Conservation (phyloP, 2,329 filamentous ascomycete species). For the Didymella sp. region DNA sequence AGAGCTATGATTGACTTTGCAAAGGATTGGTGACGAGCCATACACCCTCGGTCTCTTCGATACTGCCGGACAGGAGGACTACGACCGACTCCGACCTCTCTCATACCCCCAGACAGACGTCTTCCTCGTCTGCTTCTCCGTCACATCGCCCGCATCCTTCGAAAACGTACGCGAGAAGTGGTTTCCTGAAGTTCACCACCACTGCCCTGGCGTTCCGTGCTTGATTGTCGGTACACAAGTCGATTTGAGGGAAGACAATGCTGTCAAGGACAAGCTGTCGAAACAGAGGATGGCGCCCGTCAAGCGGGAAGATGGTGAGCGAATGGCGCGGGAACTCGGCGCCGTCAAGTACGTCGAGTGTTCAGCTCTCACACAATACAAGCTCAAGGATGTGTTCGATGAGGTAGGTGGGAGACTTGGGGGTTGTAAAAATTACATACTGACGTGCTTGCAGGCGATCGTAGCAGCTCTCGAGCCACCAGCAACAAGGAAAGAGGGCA, state of each 20-base stretch:
- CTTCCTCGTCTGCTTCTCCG: slow-evolving; percentile 98
- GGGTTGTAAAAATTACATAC: not conserved
- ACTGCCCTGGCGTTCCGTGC: slow-evolving; percentile 97
- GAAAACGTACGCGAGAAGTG: slow-evolving; percentile 99
- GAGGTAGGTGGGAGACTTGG: slow-evolving; percentile 68
- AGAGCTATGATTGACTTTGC: slow-evolving; percentile 34
- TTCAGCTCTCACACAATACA: slow-evolving; percentile 96
- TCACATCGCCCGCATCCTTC: slow-evolving; percentile 96
- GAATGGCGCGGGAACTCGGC: slow-evolving; percentile 96
- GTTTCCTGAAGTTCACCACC: slow-evolving; percentile 98
- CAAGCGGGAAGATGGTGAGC: slow-evolving; percentile 88
- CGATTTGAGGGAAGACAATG: slow-evolving; percentile 88
- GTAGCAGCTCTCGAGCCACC: slow-evolving; percentile 93
- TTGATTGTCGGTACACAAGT: slow-evolving; percentile 97
- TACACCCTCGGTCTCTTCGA: slow-evolving; percentile 98
- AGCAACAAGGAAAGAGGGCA: slow-evolving; percentile 65
- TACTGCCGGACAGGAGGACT: slow-evolving; percentile 99
- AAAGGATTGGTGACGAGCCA: slow-evolving; percentile 97
- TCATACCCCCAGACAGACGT: slow-evolving; percentile 99
- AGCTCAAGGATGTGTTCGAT: slow-evolving; percentile 98
- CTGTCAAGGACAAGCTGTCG: slow-evolving; percentile 86
- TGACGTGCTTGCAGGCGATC: slow-evolving; percentile 71
- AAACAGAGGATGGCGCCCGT: slow-evolving; percentile 98
- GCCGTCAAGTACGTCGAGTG: slow-evolving; percentile 99
- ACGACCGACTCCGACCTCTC: slow-evolving; percentile 92